Evolutionary conservation across 768 basidiomycete genomes (phyloP).

Genomic region (Boletus subcaerulescens): DNA sequence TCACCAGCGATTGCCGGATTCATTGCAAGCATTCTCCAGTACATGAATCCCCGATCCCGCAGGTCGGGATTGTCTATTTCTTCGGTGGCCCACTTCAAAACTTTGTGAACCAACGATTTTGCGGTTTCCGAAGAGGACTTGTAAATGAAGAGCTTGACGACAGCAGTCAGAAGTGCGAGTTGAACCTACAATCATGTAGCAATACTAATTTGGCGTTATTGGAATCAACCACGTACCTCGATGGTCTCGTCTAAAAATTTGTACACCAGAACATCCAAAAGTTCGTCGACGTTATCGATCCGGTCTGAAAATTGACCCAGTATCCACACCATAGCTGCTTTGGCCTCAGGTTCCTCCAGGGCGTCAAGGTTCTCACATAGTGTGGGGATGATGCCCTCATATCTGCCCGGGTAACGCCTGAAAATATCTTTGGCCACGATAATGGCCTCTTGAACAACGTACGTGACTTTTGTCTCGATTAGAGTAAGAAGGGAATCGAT

Average conservation of each 20-base stretch:
- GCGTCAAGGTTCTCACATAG: constrained; percentile 90
- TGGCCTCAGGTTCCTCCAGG: constrained; percentile 94
- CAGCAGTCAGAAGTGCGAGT: constrained; percentile 88
- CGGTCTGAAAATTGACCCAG: constrained; percentile 93
- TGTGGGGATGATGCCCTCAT: constrained; percentile 93
- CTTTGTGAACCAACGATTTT: constrained; percentile 89
- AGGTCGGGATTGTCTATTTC: constrained; percentile 98
- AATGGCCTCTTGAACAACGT: constrained; percentile 95
- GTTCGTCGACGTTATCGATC: constrained; percentile 94
- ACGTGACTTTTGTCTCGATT: constrained; percentile 90
- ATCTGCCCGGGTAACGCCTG: constrained; percentile 92
- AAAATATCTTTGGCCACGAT: constrained; percentile 99
- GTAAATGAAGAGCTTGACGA: constrained; percentile 94
- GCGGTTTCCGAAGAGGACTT: constrained; percentile 79
- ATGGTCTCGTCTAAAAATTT: constrained; percentile 91
- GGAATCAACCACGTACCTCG: constrained; percentile 54
- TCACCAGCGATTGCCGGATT: constrained; percentile 86
- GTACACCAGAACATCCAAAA: constrained; percentile 88
- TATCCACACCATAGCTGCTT: constrained; percentile 98
- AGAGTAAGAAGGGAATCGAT: constrained; percentile 83
- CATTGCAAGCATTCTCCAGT: constrained; percentile 95
- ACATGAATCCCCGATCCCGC: constrained; percentile 97
- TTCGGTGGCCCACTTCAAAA: constrained; percentile 96
- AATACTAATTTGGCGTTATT: background rate
- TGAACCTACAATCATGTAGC: constrained; percentile 64